Percentiles rank a stretch among this genome's conserved stretches.
phyloP scores from a whole-genome alignment of 371 early-diverging fungal species.

The Mortierella sp. region DNA sequence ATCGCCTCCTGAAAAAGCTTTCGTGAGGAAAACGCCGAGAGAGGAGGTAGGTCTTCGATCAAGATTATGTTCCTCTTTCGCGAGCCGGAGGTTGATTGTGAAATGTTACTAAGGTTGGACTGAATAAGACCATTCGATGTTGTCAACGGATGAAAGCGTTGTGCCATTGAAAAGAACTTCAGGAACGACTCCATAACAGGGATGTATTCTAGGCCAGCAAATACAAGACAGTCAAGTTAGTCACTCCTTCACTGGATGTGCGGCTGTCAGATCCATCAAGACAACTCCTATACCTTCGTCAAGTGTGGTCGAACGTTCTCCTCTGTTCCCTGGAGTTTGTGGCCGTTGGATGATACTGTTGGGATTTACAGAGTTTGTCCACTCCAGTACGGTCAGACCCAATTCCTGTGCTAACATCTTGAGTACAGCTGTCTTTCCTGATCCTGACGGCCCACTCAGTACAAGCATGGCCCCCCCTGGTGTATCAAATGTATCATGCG shows the following conservation, averaged over 20 bases:
- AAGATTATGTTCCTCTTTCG: constrained; percentile 59
- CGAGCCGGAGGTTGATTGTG: background rate
- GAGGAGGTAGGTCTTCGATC: constrained; percentile 68
- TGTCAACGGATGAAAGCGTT: constrained; percentile 35
- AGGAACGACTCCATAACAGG: constrained; percentile 56
- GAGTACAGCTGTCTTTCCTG: constrained; percentile 76
- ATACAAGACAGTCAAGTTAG: no score
- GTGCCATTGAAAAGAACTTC: constrained; percentile 56
- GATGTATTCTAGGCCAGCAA: constrained; percentile 37
- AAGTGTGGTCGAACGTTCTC: constrained; percentile 14
- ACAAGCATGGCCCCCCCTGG: constrained; percentile 60
- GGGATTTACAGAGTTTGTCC: constrained; percentile 71
- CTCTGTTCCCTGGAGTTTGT: constrained; percentile 18
- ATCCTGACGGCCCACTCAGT: constrained; percentile 80
- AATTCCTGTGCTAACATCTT: constrained; percentile 66
- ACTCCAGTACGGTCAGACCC: constrained; percentile 70
- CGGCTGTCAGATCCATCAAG: no score
- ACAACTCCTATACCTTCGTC: constrained; percentile 52
- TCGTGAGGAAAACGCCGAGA: constrained; percentile 52
- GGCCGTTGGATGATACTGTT: constrained; percentile 41
- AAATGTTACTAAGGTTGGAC: background rate
- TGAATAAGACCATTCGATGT: constrained; percentile 1
- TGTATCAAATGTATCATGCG: constrained; percentile 11
- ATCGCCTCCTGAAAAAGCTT: constrained; percentile 56
- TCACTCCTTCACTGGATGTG: no score